Evolutionary conservation across 148 eudicot species (phyloP), one percentile per base, ranked within the genome.

Genomic region (Polygonum aviculare): DNA sequence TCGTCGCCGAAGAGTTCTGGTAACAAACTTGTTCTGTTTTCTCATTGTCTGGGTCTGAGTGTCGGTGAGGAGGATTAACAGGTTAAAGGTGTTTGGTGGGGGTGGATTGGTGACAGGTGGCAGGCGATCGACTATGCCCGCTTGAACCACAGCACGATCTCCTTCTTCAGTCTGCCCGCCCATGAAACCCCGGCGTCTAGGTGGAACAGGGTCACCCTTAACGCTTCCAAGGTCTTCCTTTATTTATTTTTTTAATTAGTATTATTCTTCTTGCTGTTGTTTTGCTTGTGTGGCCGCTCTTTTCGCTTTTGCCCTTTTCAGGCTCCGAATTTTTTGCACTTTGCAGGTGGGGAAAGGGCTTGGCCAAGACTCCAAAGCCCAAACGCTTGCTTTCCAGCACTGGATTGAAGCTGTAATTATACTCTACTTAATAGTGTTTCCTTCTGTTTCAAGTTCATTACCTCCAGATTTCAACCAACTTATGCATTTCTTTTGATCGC

Each of bases 331-430:
- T 21, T 3, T 26, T 26, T 26, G 31, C 31, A 1, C 5, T 9
- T 22, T 77, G 41, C 82, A 94, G 98, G 97, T 94, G 81, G 98
- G 98, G 1, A 90, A 89, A 84, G 98, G 98, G n/a, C 80, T 94
- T 63, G 89, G 91, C 22, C 81, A 83, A 74, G 90, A 94, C 72
- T 87, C 85, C 52, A 90, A 87, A 79, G 98, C 98, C 38, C 98
- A 89, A 69, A 88, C 88, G 80, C 85, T 94, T 84, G 97, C 96
- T 80, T 90, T 94, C 74, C 93, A 92, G 77, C 97, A 94, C 82
- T 94, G 98, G 98, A 92, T 94, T 87, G 97, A 94, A 81, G 97
- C 95, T 80, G 98, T 94, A 88, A 86, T 78, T 57, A 77, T 63
- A 71, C 48, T 49, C 41, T 54, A 40, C 7, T 14, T 15, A 0